Conservation (phyloP, 768 basidiomycete species). For the Cystobasidium ongulense region DNA sequence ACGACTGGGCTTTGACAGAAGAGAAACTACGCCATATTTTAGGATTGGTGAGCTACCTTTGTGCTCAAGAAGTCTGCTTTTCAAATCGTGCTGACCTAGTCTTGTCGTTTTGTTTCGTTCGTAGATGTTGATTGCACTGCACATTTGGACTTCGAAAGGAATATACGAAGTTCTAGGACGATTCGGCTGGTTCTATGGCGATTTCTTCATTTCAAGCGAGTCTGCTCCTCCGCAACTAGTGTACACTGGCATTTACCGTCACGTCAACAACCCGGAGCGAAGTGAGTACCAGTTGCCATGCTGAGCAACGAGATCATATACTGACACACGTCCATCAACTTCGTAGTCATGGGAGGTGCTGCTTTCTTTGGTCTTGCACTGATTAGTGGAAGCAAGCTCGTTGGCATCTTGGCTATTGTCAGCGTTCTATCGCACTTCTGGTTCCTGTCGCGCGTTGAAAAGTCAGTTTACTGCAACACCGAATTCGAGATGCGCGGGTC, state of each 20-base stretch:
- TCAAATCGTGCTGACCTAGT: not conserved
- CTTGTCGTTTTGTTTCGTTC: not conserved
- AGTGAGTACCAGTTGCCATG: constrained; percentile 47
- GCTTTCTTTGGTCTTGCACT: constrained; percentile 88
- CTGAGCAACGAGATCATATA: constrained; percentile 61
- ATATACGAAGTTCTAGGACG: constrained; percentile 87
- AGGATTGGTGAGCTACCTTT: constrained; percentile 58
- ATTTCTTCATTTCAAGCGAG: constrained; percentile 49
- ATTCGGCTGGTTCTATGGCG: constrained; percentile 93
- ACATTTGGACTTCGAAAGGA: constrained; percentile 82
- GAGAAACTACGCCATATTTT: constrained; percentile 79
- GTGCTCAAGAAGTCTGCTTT: constrained; percentile 5
- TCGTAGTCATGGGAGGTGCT: constrained; percentile 70
- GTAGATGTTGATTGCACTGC: constrained; percentile 73
- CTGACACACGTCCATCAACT: constrained; percentile 41
- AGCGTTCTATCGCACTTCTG: constrained; percentile 86
- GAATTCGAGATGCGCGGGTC: not conserved
- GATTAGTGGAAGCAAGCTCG: constrained; percentile 86
- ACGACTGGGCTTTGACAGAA: constrained; percentile 83
- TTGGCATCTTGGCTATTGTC: constrained; percentile 71
- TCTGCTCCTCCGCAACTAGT: constrained; percentile 81
- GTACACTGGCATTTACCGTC: constrained; percentile 86
- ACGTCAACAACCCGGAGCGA: constrained; percentile 25
- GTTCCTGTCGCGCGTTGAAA: constrained; percentile 87
- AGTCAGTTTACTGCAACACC: constrained; percentile 53